Evolutionary conservation across 2,329 filamentous ascomycete species (phyloP).

Genomic region (Madurella fahalii): DNA sequence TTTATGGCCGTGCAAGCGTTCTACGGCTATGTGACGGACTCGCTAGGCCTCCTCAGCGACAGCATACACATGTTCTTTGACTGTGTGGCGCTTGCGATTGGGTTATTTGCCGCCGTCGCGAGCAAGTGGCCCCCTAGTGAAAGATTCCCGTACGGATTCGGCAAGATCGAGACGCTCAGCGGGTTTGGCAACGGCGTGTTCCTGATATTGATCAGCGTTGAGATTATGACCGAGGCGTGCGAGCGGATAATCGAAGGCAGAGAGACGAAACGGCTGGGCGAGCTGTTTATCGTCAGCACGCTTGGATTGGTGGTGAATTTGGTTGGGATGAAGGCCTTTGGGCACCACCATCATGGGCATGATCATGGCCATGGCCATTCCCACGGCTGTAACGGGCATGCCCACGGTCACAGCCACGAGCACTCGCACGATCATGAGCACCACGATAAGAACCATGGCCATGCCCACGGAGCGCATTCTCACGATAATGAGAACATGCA

Average conservation of each 20-base stretch:
- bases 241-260: constrained; percentile 81
- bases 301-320: constrained; percentile 86
- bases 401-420: constrained; percentile 29
- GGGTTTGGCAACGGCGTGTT: constrained; percentile 97
- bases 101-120: constrained; percentile 86
- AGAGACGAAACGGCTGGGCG: constrained; percentile 76
- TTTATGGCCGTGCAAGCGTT: constrained; percentile 96
- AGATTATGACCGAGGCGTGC: constrained; percentile 92
- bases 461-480: constrained; percentile 38
- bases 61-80: constrained; percentile 99
- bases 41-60: constrained; percentile 89
- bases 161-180: constrained; percentile 93
- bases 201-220: constrained; percentile 88
- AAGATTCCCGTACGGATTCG: constrained; percentile 89
- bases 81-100: constrained; percentile 86
- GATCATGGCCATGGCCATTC: constrained; percentile 42
- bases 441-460: constrained; percentile 32
- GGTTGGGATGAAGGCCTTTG: constrained; percentile 84
- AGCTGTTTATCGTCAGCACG: constrained; percentile 84
- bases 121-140: constrained; percentile 93
- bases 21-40: constrained; percentile 91
- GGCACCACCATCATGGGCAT: constrained; percentile 59
- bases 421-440: constrained; percentile 32
- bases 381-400: constrained; percentile 35
- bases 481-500: constrained; percentile 97